A percentile compares a stretch with the other conserved stretches of the same genome.
Conservation (phyloP, 495 filamentous ascomycete genomes). For the Aspergillus carlsbadensis region DNA sequence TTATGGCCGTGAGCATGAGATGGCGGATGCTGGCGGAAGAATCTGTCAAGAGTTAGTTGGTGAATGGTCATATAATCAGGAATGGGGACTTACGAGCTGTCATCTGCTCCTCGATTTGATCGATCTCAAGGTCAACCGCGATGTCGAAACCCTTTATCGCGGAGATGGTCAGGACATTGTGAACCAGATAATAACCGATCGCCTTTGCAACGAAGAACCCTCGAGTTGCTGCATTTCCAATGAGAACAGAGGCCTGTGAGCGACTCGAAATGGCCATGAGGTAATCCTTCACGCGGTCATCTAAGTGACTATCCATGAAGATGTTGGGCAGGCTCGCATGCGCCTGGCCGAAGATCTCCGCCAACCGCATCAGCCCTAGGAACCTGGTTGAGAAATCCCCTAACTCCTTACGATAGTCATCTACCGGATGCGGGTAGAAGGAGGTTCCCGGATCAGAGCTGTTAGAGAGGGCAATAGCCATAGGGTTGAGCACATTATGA, state of each 20-base stretch:
- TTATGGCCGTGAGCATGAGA: slow-evolving; percentile 14
- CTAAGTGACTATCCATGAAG: slow-evolving; percentile 15
- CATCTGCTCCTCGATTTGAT: slow-evolving; percentile 15
- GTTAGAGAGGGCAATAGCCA: not conserved
- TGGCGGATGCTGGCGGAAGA: slow-evolving; percentile 16
- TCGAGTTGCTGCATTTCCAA: slow-evolving; percentile 18
- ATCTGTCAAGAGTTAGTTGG: slow-evolving; percentile 6
- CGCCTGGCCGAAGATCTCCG: slow-evolving; percentile 8
- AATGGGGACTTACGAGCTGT: slow-evolving; percentile 14
- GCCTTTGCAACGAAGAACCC: slow-evolving; percentile 24
- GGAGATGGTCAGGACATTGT: slow-evolving; percentile 16
- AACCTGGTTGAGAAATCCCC: slow-evolving; percentile 10
- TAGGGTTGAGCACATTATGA: not conserved
- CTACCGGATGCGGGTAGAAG: not conserved
- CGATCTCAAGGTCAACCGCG: slow-evolving; percentile 17
- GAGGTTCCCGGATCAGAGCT: not conserved
- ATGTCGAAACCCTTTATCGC: slow-evolving; percentile 21
- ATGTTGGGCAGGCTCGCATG: slow-evolving; percentile 18
- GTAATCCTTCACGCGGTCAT: slow-evolving; percentile 15
- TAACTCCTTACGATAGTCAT: not conserved
- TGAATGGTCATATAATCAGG: not conserved
- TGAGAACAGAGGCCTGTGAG: slow-evolving; percentile 14
- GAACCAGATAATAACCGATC: slow-evolving; percentile 22
- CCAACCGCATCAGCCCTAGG: slow-evolving; percentile 9
- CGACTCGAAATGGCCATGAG: slow-evolving; percentile 19